Evolutionary conservation across 345 rosid genomes (phyloP).

Genomic region (Erucastrum elatum): DNA sequence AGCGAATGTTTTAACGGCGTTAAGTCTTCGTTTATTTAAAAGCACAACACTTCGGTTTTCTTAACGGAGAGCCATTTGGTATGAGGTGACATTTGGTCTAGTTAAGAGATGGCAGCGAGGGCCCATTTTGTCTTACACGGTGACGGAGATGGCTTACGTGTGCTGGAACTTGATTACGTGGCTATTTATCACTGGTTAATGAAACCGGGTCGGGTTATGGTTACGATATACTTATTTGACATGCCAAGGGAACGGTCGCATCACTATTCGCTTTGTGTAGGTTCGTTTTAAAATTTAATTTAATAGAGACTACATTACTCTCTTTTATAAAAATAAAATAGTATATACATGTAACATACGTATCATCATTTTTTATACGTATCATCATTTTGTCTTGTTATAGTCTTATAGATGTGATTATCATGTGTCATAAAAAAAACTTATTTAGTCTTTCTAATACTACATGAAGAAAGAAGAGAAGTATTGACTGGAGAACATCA

Average conservation of each 20-base stretch:
- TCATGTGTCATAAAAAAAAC: neutral
- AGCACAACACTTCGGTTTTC: slow-evolving; percentile 36
- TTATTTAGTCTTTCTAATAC: neutral
- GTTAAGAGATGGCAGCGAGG: slow-evolving; percentile 54
- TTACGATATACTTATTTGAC: slow-evolving; percentile 40
- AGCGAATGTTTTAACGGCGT: slow-evolving; percentile 45
- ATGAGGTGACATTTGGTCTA: slow-evolving; percentile 42
- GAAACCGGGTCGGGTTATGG: slow-evolving; percentile 44
- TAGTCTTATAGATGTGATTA: neutral
- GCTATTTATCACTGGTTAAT: slow-evolving; percentile 32
- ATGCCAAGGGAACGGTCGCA: slow-evolving; percentile 49
- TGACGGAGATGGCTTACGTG: slow-evolving; percentile 58
- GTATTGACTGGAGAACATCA: neutral
- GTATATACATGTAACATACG: neutral
- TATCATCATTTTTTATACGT: slow-evolving; percentile 25
- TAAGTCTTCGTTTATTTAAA: neutral
- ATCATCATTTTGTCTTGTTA: slow-evolving; percentile 38
- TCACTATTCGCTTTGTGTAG: slow-evolving; percentile 36
- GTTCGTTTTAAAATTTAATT: neutral
- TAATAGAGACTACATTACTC: neutral
- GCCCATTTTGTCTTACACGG: slow-evolving; percentile 49
- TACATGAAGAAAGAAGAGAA: slow-evolving; percentile 3
- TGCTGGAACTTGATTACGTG: slow-evolving; percentile 44
- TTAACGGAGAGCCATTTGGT: slow-evolving; percentile 46
- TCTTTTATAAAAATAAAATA: neutral